Conservation (phyloP, 1,284 basidiomycete genomes). For the Rhodotorula mucilaginosa region DNA sequence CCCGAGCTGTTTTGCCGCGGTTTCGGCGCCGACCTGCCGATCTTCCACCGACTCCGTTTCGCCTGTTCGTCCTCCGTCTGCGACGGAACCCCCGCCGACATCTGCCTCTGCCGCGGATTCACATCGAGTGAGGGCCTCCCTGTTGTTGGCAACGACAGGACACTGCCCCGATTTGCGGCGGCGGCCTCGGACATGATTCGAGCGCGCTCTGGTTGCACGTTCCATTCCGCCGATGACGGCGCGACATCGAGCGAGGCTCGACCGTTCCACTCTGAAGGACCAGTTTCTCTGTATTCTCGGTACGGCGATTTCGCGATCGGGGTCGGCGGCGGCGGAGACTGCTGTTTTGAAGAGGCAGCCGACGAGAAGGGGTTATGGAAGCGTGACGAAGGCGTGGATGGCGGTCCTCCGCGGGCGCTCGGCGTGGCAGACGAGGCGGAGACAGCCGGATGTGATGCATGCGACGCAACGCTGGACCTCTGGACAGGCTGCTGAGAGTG, state of each 20-base stretch:
- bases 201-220: conserved; percentile 4
- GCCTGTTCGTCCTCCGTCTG: neutral
- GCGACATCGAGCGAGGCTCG: conserved; percentile 1
- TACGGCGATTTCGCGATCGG: no score
- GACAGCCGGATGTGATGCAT: neutral
- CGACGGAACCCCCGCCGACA: conserved; percentile 3
- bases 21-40: neutral
- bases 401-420: neutral
- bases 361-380: conserved; percentile 1
- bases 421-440: neutral
- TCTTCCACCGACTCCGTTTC: conserved; percentile 24
- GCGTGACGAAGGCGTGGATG: conserved; percentile 2
- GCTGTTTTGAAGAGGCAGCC: neutral
- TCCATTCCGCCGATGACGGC: neutral
- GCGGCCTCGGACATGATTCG: conserved; percentile 3
- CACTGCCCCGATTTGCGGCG: conserved; percentile 11
- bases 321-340: neutral
- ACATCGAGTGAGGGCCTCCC: neutral
- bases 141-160: conserved; percentile 10
- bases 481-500: neutral
- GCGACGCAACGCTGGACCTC: neutral
- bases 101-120: conserved; percentile 12
- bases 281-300: neutral
- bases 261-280: conserved; percentile 10
- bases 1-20: conserved; percentile 14